Evolutionary conservation across 768 basidiomycete species (phyloP).

Genomic region (Leucogyrophana mollusca): DNA sequence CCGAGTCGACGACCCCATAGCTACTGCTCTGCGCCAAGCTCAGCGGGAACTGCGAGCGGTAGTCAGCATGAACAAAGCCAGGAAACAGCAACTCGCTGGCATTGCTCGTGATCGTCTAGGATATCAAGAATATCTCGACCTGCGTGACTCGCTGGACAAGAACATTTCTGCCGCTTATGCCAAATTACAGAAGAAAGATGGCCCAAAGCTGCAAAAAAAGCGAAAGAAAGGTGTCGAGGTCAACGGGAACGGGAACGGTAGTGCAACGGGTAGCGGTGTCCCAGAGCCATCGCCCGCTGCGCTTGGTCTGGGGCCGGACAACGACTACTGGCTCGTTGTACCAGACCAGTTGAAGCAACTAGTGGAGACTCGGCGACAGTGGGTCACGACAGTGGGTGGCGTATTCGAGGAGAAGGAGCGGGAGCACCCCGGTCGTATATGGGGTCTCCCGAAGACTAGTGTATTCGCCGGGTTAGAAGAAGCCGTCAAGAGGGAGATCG

Average conservation of each 20-base stretch:
- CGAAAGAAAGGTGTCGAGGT: slow-evolving; percentile 60
- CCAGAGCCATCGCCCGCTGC: slow-evolving; percentile 70
- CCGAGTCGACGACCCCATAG: slow-evolving; percentile 92
- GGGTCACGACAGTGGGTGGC: slow-evolving; percentile 74
- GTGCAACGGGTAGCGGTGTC: slow-evolving; percentile 29
- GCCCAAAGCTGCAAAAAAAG: slow-evolving; percentile 66
- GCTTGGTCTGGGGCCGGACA: slow-evolving; percentile 66
- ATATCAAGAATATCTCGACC: slow-evolving; percentile 87
- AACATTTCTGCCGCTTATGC: slow-evolving; percentile 71
- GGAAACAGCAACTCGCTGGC: slow-evolving; percentile 67
- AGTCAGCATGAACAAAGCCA: slow-evolving; percentile 78
- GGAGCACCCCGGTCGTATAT: slow-evolving; percentile 65
- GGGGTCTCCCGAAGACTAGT: slow-evolving; percentile 74
- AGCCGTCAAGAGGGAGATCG: slow-evolving; percentile 44
- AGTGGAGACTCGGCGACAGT: slow-evolving; percentile 72
- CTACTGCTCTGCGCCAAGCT: slow-evolving; percentile 84
- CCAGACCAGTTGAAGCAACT: slow-evolving; percentile 68
- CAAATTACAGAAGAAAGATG: slow-evolving; percentile 82
- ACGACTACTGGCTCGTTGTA: slow-evolving; percentile 60
- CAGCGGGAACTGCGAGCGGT: slow-evolving; percentile 80
- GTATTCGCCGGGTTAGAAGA: slow-evolving; percentile 76
- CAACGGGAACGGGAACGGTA: slow-evolving; percentile 31
- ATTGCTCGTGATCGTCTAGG: slow-evolving; percentile 87
- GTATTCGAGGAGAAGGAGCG: slow-evolving; percentile 76
- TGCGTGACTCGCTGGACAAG: slow-evolving; percentile 84